phyloP scores from a whole-genome alignment of 805 yeast species.

The Pichia ethanolica region DNA sequence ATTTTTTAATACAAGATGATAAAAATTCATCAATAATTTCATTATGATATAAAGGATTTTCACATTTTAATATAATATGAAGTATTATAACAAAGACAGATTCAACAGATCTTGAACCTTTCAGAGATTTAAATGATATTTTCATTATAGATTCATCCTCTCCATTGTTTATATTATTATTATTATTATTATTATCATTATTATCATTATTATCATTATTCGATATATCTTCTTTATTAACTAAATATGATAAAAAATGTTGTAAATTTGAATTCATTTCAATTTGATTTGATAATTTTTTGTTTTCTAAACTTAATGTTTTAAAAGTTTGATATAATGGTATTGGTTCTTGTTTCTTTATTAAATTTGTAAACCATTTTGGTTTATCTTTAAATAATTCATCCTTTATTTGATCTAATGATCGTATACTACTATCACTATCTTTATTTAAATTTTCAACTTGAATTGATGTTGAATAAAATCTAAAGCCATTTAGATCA shows the following conservation, averaged over 20 bases:
- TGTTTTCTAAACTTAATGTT: background rate
- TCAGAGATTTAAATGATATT: conserved; percentile 9
- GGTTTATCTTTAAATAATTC: background rate
- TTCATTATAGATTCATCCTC: background rate
- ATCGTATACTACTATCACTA: background rate
- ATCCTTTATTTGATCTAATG: background rate
- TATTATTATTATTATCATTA: background rate
- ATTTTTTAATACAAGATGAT: background rate
- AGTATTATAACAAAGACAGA: conserved; percentile 20
- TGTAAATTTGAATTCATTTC: conserved; percentile 10
- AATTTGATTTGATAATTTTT: background rate
- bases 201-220: background rate
- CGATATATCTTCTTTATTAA: background rate
- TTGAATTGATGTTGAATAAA: background rate
- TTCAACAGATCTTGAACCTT: conserved; percentile 18
- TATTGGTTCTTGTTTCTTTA: conserved; percentile 5
- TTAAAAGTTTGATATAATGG: conserved; percentile 5
- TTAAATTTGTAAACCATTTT: conserved; percentile 7
- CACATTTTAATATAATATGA: conserved; percentile 12
- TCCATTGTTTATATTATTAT: background rate
- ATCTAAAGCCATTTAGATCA: background rate
- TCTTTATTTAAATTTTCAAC: background rate
- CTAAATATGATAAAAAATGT: conserved; percentile 6
- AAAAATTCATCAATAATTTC: background rate
- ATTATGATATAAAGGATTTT: conserved; percentile 10